phyloP scores from a whole-genome alignment of 1,139 yeast genomes.

The Pneumocystis carinii region DNA sequence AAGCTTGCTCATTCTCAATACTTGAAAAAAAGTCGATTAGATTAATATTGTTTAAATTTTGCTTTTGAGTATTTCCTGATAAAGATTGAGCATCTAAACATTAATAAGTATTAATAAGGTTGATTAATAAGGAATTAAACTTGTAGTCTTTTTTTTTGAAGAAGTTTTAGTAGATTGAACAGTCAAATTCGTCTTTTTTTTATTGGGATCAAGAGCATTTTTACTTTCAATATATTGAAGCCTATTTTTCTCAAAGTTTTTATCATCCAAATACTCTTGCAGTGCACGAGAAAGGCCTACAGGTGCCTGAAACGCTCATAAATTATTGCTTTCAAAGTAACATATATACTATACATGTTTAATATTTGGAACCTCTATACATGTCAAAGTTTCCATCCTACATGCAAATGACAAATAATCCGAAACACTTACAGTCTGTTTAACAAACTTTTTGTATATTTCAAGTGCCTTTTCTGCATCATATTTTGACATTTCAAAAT shows the following conservation, averaged over 20 bases:
- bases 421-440: constrained; percentile 75
- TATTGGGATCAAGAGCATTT: constrained; percentile 19
- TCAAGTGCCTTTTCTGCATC: constrained; percentile 81
- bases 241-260: constrained; percentile 69
- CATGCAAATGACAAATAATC: constrained; percentile 79
- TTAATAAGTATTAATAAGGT: constrained; percentile 17
- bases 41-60: constrained; percentile 12
- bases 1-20: constrained; percentile 12
- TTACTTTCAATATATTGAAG: constrained; percentile 59
- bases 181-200: constrained; percentile 3
- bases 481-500: constrained; percentile 72
- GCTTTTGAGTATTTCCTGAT: constrained; percentile 5
- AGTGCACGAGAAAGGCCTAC: constrained; percentile 76
- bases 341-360: constrained; percentile 42
- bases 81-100: constrained; percentile 9
- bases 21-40: constrained; percentile 17
- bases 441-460: constrained; percentile 72
- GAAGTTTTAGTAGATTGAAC: constrained; percentile 17
- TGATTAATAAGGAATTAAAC: constrained; percentile 15
- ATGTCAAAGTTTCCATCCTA: constrained; percentile 71
- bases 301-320: constrained; percentile 34
- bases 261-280: constrained; percentile 76
- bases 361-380: constrained; percentile 83
- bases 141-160: constrained; percentile 20
- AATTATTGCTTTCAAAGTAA: not conserved